phyloP scores from a whole-genome alignment of 164 flowering plant species.

The Kalanchoe fedtschenkoi region DNA sequence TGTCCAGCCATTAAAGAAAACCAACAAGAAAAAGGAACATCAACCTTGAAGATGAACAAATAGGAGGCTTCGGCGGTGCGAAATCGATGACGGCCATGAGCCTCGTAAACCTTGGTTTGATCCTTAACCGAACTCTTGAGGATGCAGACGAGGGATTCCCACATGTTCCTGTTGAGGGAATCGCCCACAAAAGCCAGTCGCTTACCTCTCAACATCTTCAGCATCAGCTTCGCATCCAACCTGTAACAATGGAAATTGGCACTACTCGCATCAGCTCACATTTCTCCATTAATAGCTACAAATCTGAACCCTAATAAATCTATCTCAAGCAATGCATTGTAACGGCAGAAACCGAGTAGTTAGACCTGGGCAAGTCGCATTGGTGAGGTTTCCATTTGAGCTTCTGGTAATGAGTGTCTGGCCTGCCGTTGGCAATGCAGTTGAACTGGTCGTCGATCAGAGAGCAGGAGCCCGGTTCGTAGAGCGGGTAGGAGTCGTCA shows the following conservation, averaged over 20 bases:
- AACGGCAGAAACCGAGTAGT: not conserved
- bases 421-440: slow-evolving; percentile 72
- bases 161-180: slow-evolving; percentile 94
- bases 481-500: slow-evolving; percentile 80
- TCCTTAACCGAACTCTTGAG: slow-evolving; percentile 54
- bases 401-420: slow-evolving; percentile 50
- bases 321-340: not conserved
- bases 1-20: too few species aligned
- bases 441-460: slow-evolving; percentile 73
- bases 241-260: slow-evolving; percentile 16
- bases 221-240: slow-evolving; percentile 55
- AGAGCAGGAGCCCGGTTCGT: slow-evolving; percentile 71
- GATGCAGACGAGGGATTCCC: slow-evolving; percentile 91
- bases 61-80: slow-evolving; percentile 56
- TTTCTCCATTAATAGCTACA: not conserved
- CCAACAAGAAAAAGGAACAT: not conserved
- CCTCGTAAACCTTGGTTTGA: slow-evolving; percentile 71
- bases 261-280: not conserved
- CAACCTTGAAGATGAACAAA: slow-evolving; percentile 64
- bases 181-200: slow-evolving; percentile 90
- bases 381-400: slow-evolving; percentile 80
- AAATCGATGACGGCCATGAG: slow-evolving; percentile 57
- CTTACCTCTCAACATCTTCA: slow-evolving; percentile 67
- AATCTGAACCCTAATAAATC: not conserved
- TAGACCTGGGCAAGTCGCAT: slow-evolving; percentile 75